Conservation (phyloP, 305 asterid genomes). For the Fraxinus xanthoxyloides region DNA sequence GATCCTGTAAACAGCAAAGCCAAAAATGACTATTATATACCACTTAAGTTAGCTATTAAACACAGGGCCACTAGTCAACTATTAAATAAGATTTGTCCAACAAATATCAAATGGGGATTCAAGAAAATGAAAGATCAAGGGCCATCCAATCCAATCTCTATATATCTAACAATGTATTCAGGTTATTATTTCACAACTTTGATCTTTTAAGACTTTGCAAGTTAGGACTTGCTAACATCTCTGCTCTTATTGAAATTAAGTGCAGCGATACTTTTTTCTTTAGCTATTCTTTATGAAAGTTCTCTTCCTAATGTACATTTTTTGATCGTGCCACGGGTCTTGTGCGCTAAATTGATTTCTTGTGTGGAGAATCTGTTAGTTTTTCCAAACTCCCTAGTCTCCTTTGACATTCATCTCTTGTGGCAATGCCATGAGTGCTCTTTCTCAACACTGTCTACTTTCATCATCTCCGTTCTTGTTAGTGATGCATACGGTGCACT, state of each 20-base stretch:
- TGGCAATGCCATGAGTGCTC: not conserved
- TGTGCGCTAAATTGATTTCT: not conserved
- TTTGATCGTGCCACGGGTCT: not conserved
- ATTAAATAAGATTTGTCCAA: not conserved
- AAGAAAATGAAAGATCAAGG: not conserved
- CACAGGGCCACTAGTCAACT: not conserved
- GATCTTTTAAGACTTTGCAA: not conserved
- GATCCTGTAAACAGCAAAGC: slow-evolving; percentile 42
- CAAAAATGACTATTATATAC: slow-evolving; percentile 2
- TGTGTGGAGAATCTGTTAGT: not conserved
- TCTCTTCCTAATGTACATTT: not conserved
- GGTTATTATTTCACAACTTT: not conserved
- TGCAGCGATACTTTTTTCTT: not conserved
- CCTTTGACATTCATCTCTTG: not conserved
- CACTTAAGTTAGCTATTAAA: not conserved
- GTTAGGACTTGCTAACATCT: not conserved
- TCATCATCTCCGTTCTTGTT: not conserved
- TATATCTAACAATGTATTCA: not conserved
- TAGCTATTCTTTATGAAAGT: not conserved
- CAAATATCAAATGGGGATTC: not conserved
- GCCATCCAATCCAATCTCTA: not conserved
- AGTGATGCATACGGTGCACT: not conserved
- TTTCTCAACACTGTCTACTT: not conserved
- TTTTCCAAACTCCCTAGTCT: not conserved
- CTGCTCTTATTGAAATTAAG: not conserved